Evolutionary conservation across 116 monocot species (phyloP).

Genomic region (Posidonia oceanica): DNA sequence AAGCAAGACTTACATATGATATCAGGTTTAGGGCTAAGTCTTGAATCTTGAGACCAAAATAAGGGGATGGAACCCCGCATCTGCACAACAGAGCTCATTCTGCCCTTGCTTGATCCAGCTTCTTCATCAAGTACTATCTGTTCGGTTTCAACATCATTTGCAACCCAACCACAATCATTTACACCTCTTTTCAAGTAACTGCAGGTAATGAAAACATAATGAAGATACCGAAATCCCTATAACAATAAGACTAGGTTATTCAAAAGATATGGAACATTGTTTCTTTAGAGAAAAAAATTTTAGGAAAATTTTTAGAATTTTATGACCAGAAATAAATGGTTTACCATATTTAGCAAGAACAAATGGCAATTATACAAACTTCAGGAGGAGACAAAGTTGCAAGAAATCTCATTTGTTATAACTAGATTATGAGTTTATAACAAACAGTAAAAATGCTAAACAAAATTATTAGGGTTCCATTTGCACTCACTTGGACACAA

Average conservation of each 20-base stretch:
- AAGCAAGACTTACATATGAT: conserved; percentile 62
- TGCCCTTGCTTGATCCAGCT: conserved; percentile 61
- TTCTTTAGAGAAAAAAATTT: too few relatives aligned
- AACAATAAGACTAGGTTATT: not conserved
- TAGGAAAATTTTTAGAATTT: too few relatives aligned
- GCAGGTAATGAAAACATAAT: conserved; percentile 1
- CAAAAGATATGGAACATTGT: not conserved
- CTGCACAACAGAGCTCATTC: conserved; percentile 95
- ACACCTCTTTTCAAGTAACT: conserved; percentile 99
- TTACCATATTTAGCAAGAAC: not conserved
- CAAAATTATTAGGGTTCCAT: too few relatives aligned
- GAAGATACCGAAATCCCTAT: not conserved
- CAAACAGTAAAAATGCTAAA: too few relatives aligned
- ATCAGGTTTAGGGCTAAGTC: conserved; percentile 99
- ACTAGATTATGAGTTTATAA: too few relatives aligned
- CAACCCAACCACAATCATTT: conserved; percentile 91
- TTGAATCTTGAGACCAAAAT: conserved; percentile 99
- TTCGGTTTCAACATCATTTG: conserved; percentile 99
- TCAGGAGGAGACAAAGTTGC: not conserved
- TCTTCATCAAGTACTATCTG: conserved; percentile 96
- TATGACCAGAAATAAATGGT: too few relatives aligned
- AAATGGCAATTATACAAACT: not conserved
- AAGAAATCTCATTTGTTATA: too few relatives aligned
- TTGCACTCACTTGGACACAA: too few relatives aligned
- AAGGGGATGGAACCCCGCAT: conserved; percentile 98